Conservation (phyloP, 495 filamentous ascomycete species). For the Lasiosphaeria ovina region DNA sequence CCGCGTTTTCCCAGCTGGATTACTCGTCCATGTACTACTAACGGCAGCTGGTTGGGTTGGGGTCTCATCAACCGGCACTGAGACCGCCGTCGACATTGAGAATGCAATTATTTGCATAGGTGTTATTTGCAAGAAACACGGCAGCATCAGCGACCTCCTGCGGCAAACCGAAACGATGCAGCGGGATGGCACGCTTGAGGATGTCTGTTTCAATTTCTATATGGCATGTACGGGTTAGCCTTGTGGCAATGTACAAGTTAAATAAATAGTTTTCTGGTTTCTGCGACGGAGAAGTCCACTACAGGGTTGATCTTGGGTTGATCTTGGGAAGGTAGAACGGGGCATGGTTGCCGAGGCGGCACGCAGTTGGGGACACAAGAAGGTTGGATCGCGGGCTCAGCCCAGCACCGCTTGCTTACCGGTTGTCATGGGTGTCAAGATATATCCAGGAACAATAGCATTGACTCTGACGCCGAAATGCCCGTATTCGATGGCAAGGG, state of each 20-base stretch:
- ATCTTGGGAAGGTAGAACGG: too few species aligned
- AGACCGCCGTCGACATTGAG: conserved; percentile 84
- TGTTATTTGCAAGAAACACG: conserved; percentile 70
- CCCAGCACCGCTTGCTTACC: conserved; percentile 43
- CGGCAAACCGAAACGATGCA: conserved; percentile 64
- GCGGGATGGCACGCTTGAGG: conserved; percentile 51
- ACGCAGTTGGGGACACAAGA: too few species aligned
- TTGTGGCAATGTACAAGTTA: too few species aligned
- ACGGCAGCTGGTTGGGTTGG: not conserved
- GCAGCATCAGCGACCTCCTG: conserved; percentile 80
- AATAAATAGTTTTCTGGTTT: too few species aligned
- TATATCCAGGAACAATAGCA: conserved; percentile 80
- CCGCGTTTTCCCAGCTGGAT: not conserved
- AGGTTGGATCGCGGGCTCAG: too few species aligned
- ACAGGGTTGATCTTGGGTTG: too few species aligned
- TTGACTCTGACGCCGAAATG: conserved; percentile 64
- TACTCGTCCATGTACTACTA: not conserved
- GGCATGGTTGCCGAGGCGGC: too few species aligned
- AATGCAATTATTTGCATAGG: conserved; percentile 81
- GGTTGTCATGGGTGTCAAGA: conserved; percentile 72
- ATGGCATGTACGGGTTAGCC: conserved; percentile 5
- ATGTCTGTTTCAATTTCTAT: conserved; percentile 28
- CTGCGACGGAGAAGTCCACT: too few species aligned
- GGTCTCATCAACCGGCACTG: conserved; percentile 55
- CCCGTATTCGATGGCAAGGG: conserved; percentile 64